phyloP scores from a whole-genome alignment of 257 asterid genomes.

The Petrea volubilis region DNA sequence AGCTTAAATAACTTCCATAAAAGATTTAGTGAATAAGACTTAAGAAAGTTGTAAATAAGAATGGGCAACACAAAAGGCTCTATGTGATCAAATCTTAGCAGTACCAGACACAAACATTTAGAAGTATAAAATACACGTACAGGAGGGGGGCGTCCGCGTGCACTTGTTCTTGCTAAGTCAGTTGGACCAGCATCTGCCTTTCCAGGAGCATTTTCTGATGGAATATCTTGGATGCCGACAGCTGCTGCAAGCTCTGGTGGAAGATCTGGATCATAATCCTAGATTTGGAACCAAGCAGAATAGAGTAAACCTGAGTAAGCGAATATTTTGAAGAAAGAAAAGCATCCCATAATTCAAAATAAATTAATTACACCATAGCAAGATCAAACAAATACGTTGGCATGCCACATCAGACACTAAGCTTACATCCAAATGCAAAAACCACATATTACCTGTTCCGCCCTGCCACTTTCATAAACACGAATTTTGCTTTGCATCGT shows the following conservation, averaged over 20 bases:
- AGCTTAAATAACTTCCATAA: neutral
- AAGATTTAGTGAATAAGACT: neutral
- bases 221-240: conserved; percentile 66
- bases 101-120: neutral
- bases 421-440: conserved; percentile 7
- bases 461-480: conserved; percentile 91
- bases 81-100: neutral
- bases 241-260: conserved; percentile 99
- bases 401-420: neutral
- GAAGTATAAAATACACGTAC: conserved; percentile 43
- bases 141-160: conserved; percentile 54
- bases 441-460: conserved; percentile 74
- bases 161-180: conserved; percentile 56
- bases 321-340: neutral
- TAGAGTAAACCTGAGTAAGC: conserved; percentile 1
- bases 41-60: neutral
- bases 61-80: neutral
- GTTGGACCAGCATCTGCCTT: conserved; percentile 54
- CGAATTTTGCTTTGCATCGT: conserved; percentile 96
- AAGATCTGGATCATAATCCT: conserved; percentile 98
- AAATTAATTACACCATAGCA: neutral
- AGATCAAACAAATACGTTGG: neutral
- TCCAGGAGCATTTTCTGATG: conserved; percentile 55
- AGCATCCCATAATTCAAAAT: neutral
- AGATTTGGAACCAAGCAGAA: conserved; percentile 30